Evolutionary conservation across 1,284 basidiomycete species (phyloP).

Genomic region (Cryptococcus depauperatus): DNA sequence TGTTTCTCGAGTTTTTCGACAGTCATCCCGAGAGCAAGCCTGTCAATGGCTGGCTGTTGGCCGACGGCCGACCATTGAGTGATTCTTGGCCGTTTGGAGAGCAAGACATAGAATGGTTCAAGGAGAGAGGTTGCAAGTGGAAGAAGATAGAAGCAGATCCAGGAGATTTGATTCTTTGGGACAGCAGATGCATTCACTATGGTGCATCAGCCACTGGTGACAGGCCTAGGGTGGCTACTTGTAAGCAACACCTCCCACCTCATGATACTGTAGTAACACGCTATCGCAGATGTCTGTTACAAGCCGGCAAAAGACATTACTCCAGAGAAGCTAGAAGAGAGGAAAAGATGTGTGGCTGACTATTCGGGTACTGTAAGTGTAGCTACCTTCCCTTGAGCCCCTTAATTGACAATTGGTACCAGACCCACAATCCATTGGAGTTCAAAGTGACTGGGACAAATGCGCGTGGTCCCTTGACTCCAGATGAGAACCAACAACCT

Average conservation of each 20-base stretch:
- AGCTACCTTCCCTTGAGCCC: background rate
- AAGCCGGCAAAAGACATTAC: constrained; percentile 30
- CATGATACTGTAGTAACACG: background rate
- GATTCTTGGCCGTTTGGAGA: too few species aligned
- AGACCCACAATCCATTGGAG: constrained; percentile 34
- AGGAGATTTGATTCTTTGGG: constrained; percentile 30
- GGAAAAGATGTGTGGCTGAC: constrained; percentile 20
- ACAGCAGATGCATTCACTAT: constrained; percentile 19
- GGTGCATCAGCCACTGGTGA: constrained; percentile 15
- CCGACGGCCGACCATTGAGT: too few species aligned
- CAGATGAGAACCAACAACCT: constrained; percentile 18
- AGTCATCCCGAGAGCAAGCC: too few species aligned
- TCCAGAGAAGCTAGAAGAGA: constrained; percentile 17
- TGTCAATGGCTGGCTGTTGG: too few species aligned
- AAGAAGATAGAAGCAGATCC: constrained; percentile 23
- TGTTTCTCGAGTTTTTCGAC: constrained; percentile 28
- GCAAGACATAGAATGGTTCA: constrained; percentile 26
- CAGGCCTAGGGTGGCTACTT: constrained; percentile 34
- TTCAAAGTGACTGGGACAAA: constrained; percentile 26
- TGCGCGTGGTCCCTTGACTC: constrained; percentile 12
- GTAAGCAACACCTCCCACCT: constrained; percentile 13
- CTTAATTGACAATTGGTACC: background rate
- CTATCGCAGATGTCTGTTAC: constrained; percentile 33
- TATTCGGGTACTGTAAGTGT: constrained; percentile 20
- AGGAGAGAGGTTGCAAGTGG: constrained; percentile 29